phyloP scores from a whole-genome alignment of 1,284 basidiomycete genomes.

The Papiliotrema fonsecae region DNA sequence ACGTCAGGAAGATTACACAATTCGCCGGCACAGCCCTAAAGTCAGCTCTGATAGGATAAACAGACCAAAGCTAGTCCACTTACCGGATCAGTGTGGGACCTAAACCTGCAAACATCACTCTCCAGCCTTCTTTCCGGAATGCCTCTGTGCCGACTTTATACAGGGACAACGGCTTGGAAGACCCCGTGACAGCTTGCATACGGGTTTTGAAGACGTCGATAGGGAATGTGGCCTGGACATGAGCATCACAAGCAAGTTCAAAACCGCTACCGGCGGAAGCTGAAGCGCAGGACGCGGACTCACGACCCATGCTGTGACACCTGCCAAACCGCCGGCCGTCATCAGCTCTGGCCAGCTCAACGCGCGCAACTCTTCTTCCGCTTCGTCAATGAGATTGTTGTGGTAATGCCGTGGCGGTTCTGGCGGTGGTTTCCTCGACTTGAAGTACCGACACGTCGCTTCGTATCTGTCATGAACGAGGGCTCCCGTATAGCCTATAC shows the following conservation, averaged over 20 bases:
- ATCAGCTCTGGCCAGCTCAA: slow-evolving; percentile 61
- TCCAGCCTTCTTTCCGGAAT: slow-evolving; percentile 60
- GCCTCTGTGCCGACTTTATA: slow-evolving; percentile 50
- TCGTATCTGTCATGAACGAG: slow-evolving; percentile 55
- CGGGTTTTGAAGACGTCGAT: slow-evolving; percentile 82
- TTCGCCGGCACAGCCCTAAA: slow-evolving; percentile 7
- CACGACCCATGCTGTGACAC: slow-evolving; percentile 50
- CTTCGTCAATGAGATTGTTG: slow-evolving; percentile 51
- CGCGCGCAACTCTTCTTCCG: slow-evolving; percentile 50
- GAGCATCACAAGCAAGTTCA: neutral
- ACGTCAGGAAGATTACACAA: slow-evolving; percentile 8
- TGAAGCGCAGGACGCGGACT: slow-evolving; percentile 14
- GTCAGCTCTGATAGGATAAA: neutral
- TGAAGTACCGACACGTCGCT: slow-evolving; percentile 62
- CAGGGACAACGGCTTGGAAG: slow-evolving; percentile 6
- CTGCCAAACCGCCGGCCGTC: slow-evolving; percentile 71
- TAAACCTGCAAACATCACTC: slow-evolving; percentile 69
- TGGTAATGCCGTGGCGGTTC: slow-evolving; percentile 37
- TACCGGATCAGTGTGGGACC: slow-evolving; percentile 72
- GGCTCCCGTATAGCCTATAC: neutral
- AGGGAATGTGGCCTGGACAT: slow-evolving; percentile 66
- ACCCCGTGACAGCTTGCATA: slow-evolving; percentile 55
- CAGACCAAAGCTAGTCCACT: slow-evolving; percentile 20
- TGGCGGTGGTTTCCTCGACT: slow-evolving; percentile 24
- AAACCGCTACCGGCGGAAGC: neutral